phyloP scores from a whole-genome alignment of 495 filamentous ascomycete species.

The Lophiotrema nucula region DNA sequence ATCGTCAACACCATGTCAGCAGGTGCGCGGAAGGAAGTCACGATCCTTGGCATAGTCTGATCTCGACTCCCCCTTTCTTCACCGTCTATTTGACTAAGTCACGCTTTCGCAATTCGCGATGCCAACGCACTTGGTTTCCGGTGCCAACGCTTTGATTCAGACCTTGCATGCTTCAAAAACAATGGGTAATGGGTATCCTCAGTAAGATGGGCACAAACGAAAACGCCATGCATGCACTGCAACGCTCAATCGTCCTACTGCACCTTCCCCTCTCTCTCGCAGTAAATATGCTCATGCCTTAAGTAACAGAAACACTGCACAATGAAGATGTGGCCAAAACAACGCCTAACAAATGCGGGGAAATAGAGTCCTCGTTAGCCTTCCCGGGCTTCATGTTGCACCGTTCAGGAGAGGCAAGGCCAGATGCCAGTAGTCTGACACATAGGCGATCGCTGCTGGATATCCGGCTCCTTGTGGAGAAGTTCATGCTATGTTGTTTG shows the following conservation, averaged over 20 bases:
- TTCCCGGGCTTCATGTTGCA: too few relatives aligned
- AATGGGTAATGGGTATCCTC: slow-evolving; percentile 31
- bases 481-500: too few relatives aligned
- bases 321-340: background rate
- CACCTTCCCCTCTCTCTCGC: background rate
- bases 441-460: too few relatives aligned
- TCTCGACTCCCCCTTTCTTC: slow-evolving; percentile 7
- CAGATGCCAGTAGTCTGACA: slow-evolving; percentile 5
- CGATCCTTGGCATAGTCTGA: slow-evolving; percentile 31
- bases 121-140: too few relatives aligned
- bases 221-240: slow-evolving; percentile 32
- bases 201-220: background rate
- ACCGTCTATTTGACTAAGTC: slow-evolving; percentile 1
- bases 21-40: slow-evolving; percentile 19
- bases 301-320: slow-evolving; percentile 29
- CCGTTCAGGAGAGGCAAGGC: slow-evolving; percentile 13
- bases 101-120: background rate
- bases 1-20: slow-evolving; percentile 26
- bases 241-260: background rate
- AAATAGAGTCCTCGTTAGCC: slow-evolving; percentile 24
- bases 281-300: too few relatives aligned
- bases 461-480: slow-evolving; percentile 1
- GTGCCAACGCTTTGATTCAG: background rate
- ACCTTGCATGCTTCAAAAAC: background rate
- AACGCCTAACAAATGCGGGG: slow-evolving; percentile 29